Base-by-base conservation (phyloP, 2,329 filamentous ascomycete species). In the Penicillium olsonii region DNA sequence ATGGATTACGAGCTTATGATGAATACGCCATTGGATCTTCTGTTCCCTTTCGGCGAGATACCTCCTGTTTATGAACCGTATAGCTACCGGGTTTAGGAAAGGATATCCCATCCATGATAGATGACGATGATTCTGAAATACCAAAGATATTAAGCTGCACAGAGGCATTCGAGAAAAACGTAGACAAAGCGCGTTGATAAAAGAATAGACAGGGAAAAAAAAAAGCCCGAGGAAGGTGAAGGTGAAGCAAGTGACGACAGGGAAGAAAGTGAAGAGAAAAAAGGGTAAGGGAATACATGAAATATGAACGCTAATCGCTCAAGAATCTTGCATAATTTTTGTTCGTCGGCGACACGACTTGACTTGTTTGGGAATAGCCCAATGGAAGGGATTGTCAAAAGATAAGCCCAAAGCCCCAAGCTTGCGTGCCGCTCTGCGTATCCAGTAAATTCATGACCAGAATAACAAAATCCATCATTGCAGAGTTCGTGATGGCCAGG, bases 301-400 rank as follows among this genome's bases (percentile, higher is more conserved):
- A 48, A 38, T 38, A 50, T 57, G 52, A 52, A 46, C 37, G 26
- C 50, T 35, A 41, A 52, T 54, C 50, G 27, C 55, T 59, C 47
- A 39, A 48, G 42, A 37, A 43, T 55, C 51, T 37, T 52, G 50
- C 51, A 31, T 38, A 42, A 17, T 27, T 34, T 42, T 49, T 48
- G 37, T 49, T 53, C 47, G 45, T 57, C 44, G 45, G 55, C 40
- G 42, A 35, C 43, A 42, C 43, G 33, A 44, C 45, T 12, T 18
- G 27, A 42, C 19, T 17, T 34, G 41, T 24, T 35, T 4, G 44
- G 34, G 44, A 31, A 52, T 56, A 45, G 38, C 45, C 48, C 37
- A 46, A 34, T 48, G 49, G 53, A 37, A 52, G 24, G 17, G 15
- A 38, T 27, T 41, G 45, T 19, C 50, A 45, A 31, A 33, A 24